These are phyloP conservation scores for Thraustochytrium striatum DNA, from an alignment of 352 stramenopile species.

Conservation along the genomic window DNA sequence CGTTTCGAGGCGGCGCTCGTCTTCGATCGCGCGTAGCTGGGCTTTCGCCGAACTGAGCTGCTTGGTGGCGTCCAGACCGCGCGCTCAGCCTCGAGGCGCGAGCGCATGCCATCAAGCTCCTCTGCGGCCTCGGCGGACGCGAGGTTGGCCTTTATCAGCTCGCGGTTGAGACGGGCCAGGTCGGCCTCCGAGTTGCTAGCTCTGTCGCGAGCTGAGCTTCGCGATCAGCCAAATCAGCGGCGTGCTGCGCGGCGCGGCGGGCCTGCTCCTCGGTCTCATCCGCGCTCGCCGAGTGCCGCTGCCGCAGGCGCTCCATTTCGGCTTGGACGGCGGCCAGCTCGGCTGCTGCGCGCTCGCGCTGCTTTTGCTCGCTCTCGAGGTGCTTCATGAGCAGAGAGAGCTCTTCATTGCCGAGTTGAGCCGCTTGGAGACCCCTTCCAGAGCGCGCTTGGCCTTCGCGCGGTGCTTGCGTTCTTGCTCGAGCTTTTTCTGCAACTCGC, in stretches of 20 bases:
- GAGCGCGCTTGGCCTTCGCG: slow-evolving; percentile 34
- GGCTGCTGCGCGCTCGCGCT: slow-evolving; percentile 14
- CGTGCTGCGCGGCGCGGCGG: background rate
- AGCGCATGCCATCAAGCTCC: background rate
- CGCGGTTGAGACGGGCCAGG: slow-evolving; percentile 19
- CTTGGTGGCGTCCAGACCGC: too few relatives aligned
- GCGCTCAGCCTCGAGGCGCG: slow-evolving; percentile 1
- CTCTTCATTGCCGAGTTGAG: slow-evolving; percentile 34
- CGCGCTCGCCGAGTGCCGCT: background rate
- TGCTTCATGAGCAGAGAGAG: slow-evolving; percentile 34
- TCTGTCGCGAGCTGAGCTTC: too few relatives aligned
- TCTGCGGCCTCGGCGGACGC: slow-evolving; percentile 18
- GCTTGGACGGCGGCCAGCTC: slow-evolving; percentile 22
- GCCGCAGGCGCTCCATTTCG: slow-evolving; percentile 21
- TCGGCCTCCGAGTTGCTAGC: slow-evolving; percentile 19
- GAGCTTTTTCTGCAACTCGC: slow-evolving; percentile 16
- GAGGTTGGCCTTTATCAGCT: slow-evolving; percentile 42
- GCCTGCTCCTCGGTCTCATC: slow-evolving; percentile 37
- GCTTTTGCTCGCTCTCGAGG: slow-evolving; percentile 39
- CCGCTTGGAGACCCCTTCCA: slow-evolving; percentile 21
- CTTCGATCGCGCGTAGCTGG: too few relatives aligned
- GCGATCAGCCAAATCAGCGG: slow-evolving; percentile 9
- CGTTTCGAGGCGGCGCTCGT: background rate
- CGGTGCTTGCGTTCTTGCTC: slow-evolving; percentile 18
- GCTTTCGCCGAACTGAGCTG: too few relatives aligned